A percentile compares a stretch with the other conserved stretches of the same genome.
Evolutionary conservation across 345 rosid species (phyloP).

Genomic region (Noccaea caerulescens): DNA sequence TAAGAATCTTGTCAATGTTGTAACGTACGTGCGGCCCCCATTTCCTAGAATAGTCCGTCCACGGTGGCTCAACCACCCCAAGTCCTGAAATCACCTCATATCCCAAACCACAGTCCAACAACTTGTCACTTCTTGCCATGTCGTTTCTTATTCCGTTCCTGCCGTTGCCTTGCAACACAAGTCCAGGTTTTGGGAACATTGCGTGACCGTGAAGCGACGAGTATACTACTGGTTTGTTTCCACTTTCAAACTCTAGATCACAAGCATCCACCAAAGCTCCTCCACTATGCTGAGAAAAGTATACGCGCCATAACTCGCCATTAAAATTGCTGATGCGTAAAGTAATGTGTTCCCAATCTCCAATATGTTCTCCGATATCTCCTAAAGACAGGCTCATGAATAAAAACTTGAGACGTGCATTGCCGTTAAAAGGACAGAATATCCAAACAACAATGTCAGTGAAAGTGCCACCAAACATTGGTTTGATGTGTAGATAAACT

Average conservation of each 20-base stretch:
- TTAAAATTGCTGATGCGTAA: constrained; percentile 76
- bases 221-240: constrained; percentile 58
- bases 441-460: constrained; percentile 73
- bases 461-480: constrained; percentile 70
- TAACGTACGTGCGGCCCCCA: constrained; percentile 74
- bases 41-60: constrained; percentile 63
- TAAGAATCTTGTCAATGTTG: constrained; percentile 42
- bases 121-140: constrained; percentile 55
- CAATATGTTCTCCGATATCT: constrained; percentile 68
- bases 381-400: constrained; percentile 55
- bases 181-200: constrained; percentile 65
- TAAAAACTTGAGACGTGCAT: constrained; percentile 61
- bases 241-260: constrained; percentile 55
- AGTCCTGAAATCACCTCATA: constrained; percentile 53
- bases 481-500: constrained; percentile 71
- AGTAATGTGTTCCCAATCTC: constrained; percentile 89
- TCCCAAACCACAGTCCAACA: constrained; percentile 48
- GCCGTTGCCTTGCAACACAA: constrained; percentile 64
- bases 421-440: constrained; percentile 79
- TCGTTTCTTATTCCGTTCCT: constrained; percentile 71
- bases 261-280: constrained; percentile 62
- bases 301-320: constrained; percentile 58
- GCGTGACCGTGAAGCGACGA: constrained; percentile 77
- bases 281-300: constrained; percentile 62
- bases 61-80: constrained; percentile 50